phyloP scores from a whole-genome alignment of 495 filamentous ascomycete species.

The Annulohypoxylon moriforme region DNA sequence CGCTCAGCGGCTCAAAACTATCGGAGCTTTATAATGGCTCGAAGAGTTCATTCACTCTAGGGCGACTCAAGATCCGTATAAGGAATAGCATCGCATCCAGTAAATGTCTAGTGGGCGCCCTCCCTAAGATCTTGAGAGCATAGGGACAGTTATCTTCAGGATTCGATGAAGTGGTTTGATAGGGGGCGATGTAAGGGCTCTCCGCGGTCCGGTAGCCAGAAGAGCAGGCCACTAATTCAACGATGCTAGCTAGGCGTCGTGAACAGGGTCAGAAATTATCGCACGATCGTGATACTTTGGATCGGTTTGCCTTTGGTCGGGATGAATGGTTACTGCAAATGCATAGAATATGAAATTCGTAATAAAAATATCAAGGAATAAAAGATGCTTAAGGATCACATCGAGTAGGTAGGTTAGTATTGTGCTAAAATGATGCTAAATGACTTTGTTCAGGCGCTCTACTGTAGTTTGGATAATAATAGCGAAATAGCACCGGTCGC shows the following conservation, averaged over 20 bases:
- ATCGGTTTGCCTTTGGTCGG: constrained; percentile 37
- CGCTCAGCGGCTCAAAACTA: constrained; percentile 1
- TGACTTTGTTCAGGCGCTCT: no score
- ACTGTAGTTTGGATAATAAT: no score
- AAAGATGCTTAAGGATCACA: no score
- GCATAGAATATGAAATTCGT: constrained; percentile 19
- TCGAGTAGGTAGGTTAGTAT: no score
- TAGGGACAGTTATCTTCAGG: no score
- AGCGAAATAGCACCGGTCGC: no score
- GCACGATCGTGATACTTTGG: constrained; percentile 47
- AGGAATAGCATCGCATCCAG: constrained; percentile 37
- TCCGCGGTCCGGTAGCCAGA: constrained; percentile 4
- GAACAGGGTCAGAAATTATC: constrained; percentile 50
- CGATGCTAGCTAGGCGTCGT: constrained; percentile 44
- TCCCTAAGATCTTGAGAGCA: constrained; percentile 40
- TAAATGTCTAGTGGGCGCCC: constrained; percentile 42
- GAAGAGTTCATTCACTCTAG: constrained; percentile 24
- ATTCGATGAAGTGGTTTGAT: constrained; percentile 21
- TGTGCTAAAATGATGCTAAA: no score
- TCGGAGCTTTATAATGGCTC: constrained; percentile 17
- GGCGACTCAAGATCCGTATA: constrained; percentile 37
- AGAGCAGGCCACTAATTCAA: constrained; percentile 37
- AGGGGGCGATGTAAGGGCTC: background rate
- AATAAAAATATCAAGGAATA: no score
- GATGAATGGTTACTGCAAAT: constrained; percentile 4